Evolutionary conservation across 768 basidiomycete genomes (phyloP).

Genomic region (Suillus plorans): DNA sequence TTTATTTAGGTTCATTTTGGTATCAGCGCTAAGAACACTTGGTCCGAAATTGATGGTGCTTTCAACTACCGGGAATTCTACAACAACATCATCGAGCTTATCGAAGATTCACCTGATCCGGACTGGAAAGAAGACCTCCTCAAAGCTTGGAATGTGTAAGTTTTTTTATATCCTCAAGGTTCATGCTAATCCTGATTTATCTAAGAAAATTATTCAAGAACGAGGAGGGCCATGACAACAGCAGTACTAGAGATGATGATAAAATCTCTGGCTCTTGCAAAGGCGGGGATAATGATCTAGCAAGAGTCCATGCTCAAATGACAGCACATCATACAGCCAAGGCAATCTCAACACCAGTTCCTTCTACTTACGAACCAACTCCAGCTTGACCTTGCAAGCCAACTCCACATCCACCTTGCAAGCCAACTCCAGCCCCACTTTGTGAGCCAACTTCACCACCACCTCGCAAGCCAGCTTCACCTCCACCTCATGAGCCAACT

Average conservation of each 20-base stretch:
- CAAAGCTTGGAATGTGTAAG: constrained; percentile 6
- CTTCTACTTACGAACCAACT: too few species aligned
- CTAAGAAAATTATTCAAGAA: constrained; percentile 1
- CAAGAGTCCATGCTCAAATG: background rate
- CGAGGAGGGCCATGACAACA: background rate
- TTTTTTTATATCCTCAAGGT: background rate
- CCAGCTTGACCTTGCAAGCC: background rate
- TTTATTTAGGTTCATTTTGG: constrained; percentile 1
- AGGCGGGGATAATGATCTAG: background rate
- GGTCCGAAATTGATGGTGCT: constrained; percentile 4
- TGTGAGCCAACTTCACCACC: too few species aligned
- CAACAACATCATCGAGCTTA: background rate
- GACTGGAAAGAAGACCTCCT: background rate
- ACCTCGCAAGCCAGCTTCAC: too few species aligned
- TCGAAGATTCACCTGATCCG: constrained; percentile 4
- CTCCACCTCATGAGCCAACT: too few species aligned
- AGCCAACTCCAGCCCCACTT: background rate
- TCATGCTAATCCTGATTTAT: background rate
- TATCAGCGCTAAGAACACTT: background rate
- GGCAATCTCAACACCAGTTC: background rate
- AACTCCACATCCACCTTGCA: background rate
- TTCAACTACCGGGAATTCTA: constrained; percentile 7
- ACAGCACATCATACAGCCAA: background rate
- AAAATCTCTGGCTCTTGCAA: background rate
- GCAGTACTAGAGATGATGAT: background rate